A percentile compares a stretch with the other conserved stretches of the same genome.
Conservation (phyloP, 495 filamentous ascomycete species). For the Neurospora sp. region DNA sequence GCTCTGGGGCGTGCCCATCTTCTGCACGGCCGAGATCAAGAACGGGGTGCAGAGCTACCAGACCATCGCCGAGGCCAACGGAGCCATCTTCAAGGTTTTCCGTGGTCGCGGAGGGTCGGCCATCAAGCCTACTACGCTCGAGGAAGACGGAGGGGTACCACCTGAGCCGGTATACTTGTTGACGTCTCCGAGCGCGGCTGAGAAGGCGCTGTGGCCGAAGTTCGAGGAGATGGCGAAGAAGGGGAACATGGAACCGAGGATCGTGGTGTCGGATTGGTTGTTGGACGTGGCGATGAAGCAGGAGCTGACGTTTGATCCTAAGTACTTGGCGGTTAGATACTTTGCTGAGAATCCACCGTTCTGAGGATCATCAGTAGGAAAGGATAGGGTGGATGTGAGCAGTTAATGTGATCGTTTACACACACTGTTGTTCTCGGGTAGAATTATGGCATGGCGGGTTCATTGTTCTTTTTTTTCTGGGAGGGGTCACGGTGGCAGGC, state of each 20-base stretch:
- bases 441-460: not conserved
- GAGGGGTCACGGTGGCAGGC: not conserved
- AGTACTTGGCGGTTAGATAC: slow-evolving; percentile 40
- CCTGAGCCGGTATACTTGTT: slow-evolving; percentile 71
- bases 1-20: slow-evolving; percentile 61
- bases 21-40: slow-evolving; percentile 64
- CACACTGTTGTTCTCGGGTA: not conserved
- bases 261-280: slow-evolving; percentile 82
- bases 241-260: slow-evolving; percentile 58
- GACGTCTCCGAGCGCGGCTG: slow-evolving; percentile 49
- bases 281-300: slow-evolving; percentile 84
- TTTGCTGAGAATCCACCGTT: not conserved
- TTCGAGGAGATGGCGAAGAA: slow-evolving; percentile 69
- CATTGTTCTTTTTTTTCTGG: not conserved
- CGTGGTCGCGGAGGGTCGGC: slow-evolving; percentile 54
- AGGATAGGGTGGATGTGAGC: not conserved
- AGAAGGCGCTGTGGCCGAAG: slow-evolving; percentile 65
- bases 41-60: slow-evolving; percentile 77
- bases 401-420: not conserved
- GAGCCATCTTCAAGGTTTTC: slow-evolving; percentile 71
- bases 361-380: not conserved
- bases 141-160: slow-evolving; percentile 43
- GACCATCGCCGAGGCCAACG: slow-evolving; percentile 77
- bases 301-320: slow-evolving; percentile 51
- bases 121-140: slow-evolving; percentile 44